Conservation (phyloP, 805 yeast species). For the Peterozyma toletana region DNA sequence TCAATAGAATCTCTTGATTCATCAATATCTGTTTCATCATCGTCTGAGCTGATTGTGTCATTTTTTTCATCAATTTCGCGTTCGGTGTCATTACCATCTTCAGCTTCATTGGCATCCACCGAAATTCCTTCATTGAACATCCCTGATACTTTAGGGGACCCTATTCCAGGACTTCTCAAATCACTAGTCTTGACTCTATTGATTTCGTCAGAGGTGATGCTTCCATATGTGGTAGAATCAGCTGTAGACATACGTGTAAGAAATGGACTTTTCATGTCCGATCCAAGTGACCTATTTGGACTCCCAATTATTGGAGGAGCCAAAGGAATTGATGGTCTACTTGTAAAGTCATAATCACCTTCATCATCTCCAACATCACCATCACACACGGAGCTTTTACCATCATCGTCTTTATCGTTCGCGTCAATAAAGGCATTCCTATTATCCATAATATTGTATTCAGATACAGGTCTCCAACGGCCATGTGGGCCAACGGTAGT, state of each 20-base stretch:
- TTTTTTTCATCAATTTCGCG: neutral
- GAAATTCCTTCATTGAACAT: too few species aligned
- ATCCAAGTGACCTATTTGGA: neutral
- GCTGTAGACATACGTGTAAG: conserved; percentile 1
- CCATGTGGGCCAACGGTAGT: conserved; percentile 21
- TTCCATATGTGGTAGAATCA: conserved; percentile 11
- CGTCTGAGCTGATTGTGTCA: neutral
- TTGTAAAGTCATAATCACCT: conserved; percentile 1
- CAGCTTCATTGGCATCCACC: too few species aligned
- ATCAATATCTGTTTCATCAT: conserved; percentile 4
- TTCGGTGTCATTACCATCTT: conserved; percentile 4
- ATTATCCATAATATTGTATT: conserved; percentile 32
- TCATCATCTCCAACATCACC: conserved; percentile 7
- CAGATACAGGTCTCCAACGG: conserved; percentile 43
- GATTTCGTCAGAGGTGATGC: conserved; percentile 15
- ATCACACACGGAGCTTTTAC: conserved; percentile 1
- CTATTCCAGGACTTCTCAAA: too few species aligned
- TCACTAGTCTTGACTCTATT: conserved; percentile 9
- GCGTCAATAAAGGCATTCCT: conserved; percentile 42
- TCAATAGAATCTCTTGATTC: neutral
- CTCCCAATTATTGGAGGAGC: conserved; percentile 9
- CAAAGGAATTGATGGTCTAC: neutral
- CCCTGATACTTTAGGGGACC: too few species aligned
- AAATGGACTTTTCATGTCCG: neutral
- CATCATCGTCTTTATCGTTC: conserved; percentile 27